Evolutionary conservation across 1,284 basidiomycete species (phyloP), one percentile per base, ranked within the genome.

Genomic region (Ganoderma multipileum): DNA sequence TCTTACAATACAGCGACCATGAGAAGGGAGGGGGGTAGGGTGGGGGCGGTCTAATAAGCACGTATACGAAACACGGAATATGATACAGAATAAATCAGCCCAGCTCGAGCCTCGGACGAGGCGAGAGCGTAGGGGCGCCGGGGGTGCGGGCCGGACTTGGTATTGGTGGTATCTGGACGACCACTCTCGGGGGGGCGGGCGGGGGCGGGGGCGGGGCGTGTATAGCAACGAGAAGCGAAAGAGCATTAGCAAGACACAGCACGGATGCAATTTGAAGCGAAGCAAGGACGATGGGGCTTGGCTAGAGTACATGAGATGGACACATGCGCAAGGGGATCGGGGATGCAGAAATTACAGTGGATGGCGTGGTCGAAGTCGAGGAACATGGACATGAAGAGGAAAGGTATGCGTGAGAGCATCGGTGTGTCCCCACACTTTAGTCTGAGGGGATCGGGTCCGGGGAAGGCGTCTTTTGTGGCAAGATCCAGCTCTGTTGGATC

Each of bases 401-500:
- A 39, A 47, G 38, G 30, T 38, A 28, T 18, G 18, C 20, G 33
- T 28, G n/a, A n/a, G 58, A 58, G 36, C 23, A 23, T 50, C 2
- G 7, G n/a, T 26, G 47, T 12, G 47, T 3, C n/a, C 12, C 20
- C 28, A 6, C n/a, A 1, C 18, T 38, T 26, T 60, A 67, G 38
- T 59, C 65, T 14, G 65, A 42, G 16, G 65, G 50, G 23, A 66
- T 54, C 16, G 66, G 71, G 14, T 68, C 67, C 9, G 71, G 71
- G 23, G 71, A 70, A 8, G 69, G 71, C 59, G 71, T 69, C 61
- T 68, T 68, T 64, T 70, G 68, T 20, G 71, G 72, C 42, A 67
- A 42, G 62, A 75, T 65, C 74, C 74, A 75, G 44, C 63, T 63
- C 23, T 65, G 66, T 44, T 68, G 71, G 44, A 68, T 61, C 47